Percentiles rank a stretch among this genome's conserved stretches.
Evolutionary conservation across 495 filamentous ascomycete genomes (phyloP).

Genomic region (Mytilinidion resinicola): DNA sequence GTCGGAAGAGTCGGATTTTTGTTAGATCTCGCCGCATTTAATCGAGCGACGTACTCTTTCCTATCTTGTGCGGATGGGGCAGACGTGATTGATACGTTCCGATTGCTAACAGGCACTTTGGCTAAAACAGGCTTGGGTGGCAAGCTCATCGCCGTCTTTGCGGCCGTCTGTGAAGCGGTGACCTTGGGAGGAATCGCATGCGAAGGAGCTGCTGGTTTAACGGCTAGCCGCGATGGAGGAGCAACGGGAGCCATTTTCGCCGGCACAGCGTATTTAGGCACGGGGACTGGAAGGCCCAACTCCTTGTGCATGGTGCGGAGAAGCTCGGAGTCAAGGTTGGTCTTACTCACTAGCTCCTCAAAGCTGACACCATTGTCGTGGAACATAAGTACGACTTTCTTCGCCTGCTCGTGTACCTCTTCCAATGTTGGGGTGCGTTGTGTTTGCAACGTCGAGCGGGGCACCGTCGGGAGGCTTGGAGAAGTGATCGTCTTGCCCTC

Average conservation of each 20-base stretch:
- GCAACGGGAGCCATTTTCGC: background rate
- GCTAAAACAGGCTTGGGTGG: conserved; percentile 3
- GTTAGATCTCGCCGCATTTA: conserved; percentile 52
- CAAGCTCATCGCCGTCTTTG: background rate
- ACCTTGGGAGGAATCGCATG: background rate
- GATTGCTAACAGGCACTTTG: conserved; percentile 3
- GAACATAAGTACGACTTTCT: conserved; percentile 16
- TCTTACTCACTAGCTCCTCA: conserved; percentile 66
- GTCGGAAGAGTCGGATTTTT: no score
- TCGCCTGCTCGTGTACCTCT: conserved; percentile 7
- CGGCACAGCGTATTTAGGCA: no score
- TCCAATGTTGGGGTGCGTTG: background rate
- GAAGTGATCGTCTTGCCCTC: no score
- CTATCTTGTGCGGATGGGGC: conserved; percentile 48
- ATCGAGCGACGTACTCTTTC: conserved; percentile 68
- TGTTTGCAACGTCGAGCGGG: no score
- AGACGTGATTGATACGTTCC: conserved; percentile 1
- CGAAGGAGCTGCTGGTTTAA: background rate
- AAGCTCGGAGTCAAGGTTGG: conserved; percentile 49
- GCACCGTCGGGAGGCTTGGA: no score
- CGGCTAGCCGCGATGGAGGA: background rate
- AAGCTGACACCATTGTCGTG: conserved; percentile 45
- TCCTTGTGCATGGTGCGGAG: conserved; percentile 60
- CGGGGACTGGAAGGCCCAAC: conserved; percentile 36
- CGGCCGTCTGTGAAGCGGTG: background rate